Base-by-base conservation (phyloP, 148 eudicot species). In the Rheum nobile region DNA sequence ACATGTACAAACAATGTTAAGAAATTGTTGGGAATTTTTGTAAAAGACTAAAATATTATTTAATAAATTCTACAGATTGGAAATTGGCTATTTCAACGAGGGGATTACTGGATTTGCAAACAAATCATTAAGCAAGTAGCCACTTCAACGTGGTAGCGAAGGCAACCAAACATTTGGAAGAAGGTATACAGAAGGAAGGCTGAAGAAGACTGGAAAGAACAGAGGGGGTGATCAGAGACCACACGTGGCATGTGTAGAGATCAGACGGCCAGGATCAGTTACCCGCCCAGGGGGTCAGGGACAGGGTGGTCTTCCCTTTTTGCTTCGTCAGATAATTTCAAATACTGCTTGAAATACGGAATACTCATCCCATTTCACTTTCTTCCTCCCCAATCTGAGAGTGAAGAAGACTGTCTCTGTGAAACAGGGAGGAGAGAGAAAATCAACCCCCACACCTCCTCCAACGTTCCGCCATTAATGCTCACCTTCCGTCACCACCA, bases 391-490 rank as follows among this genome's bases (percentile, higher is more conserved):
- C 63, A 48, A 48, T 48, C 55, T 48, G 55, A 48, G 55, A 48
- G 55, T 19, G 55, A 48, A 34, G n/a, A 61, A 8, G 4, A 41
- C 68, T 16, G 9, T 21, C 72, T 37, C 44, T 34, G 72, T 37
- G 46, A 10, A 42, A 70, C 5, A 10, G 32, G 43, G 48, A 76
- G 46, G 73, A 47, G 73, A 78, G 39, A 71, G 55, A 71, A 29
- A 52, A 1, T 52, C 65, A 26, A n/a, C 16, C 65, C 65, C 65
- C 71, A 34, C 34, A 14, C 43, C 72, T 16, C 34, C 35, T 52
- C 55, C 4, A 55, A 29, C 6, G 75, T 21, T 28, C 52, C 82
- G 82, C 82, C 82, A 79, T 79, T 75, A 79, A 79, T 79, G 78
- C 24, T 71, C 50, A 71, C 63, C 71, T 71, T 24, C 50, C 19